Conservation (phyloP, 192 early-diverging fungal genomes). For the Coemansia sp. region DNA sequence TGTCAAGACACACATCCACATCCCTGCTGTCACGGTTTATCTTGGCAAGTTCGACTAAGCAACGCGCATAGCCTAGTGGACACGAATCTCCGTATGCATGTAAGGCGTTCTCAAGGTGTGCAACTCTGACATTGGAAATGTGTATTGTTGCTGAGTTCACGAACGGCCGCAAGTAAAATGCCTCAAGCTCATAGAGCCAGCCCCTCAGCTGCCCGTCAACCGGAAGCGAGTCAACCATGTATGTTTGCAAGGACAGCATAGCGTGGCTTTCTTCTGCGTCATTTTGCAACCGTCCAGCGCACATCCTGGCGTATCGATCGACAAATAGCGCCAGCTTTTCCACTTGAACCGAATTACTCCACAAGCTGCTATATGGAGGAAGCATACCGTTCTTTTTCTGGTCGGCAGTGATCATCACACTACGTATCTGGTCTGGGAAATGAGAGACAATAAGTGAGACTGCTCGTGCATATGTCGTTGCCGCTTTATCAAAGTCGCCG, state of each 20-base stretch:
- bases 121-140: slow-evolving; percentile 4
- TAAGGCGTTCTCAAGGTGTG: slow-evolving; percentile 15
- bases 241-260: slow-evolving; percentile 5
- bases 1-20: neutral
- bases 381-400: neutral
- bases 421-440: neutral
- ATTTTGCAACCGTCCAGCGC: slow-evolving; percentile 21
- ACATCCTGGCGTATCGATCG: slow-evolving; percentile 48
- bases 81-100: slow-evolving; percentile 9
- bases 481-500: slow-evolving; percentile 12
- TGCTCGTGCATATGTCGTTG: slow-evolving; percentile 23
- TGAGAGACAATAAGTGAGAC: slow-evolving; percentile 18
- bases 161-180: slow-evolving; percentile 29
- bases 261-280: slow-evolving; percentile 14
- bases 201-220: slow-evolving; percentile 1
- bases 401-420: neutral
- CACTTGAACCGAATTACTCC: neutral
- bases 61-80: slow-evolving; percentile 27
- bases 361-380: slow-evolving; percentile 27
- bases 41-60: slow-evolving; percentile 34
- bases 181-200: slow-evolving; percentile 48
- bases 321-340: slow-evolving; percentile 30
- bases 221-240: neutral
- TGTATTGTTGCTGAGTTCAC: neutral
- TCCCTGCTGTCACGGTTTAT: slow-evolving; percentile 27